Percentiles rank a stretch among this genome's conserved stretches.
Conservation (phyloP, 768 basidiomycete genomes). For the Phaeotremella skinneri region DNA sequence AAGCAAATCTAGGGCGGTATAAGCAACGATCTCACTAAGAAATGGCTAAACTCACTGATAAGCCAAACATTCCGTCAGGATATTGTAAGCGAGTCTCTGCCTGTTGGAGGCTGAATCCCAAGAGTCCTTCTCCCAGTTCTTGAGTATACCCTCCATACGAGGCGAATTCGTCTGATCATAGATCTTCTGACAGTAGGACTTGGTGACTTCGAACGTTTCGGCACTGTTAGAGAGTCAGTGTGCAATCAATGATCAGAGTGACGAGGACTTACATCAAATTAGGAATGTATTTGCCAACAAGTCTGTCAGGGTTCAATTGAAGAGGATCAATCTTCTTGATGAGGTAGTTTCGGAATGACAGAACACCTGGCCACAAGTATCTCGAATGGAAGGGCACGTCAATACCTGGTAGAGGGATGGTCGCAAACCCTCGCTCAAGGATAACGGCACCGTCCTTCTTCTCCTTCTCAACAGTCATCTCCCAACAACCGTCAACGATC, state of each 20-base stretch:
- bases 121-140: constrained; percentile 84
- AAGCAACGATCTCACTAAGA: neutral
- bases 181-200: constrained; percentile 86
- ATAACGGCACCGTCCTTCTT: constrained; percentile 81
- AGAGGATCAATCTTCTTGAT: constrained; percentile 95
- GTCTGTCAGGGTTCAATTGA: constrained; percentile 88
- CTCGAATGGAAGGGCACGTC: constrained; percentile 99
- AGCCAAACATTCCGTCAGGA: constrained; percentile 92
- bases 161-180: constrained; percentile 97
- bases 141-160: constrained; percentile 88
- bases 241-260: constrained; percentile 78
- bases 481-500: constrained; percentile 78
- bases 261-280: constrained; percentile 65
- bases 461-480: constrained; percentile 73
- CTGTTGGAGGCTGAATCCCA: constrained; percentile 81
- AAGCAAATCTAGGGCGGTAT: constrained; percentile 55
- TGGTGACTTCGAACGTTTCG: constrained; percentile 52
- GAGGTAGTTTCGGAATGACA: constrained; percentile 95
- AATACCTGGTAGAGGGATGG: constrained; percentile 91
- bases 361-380: constrained; percentile 96
- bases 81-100: constrained; percentile 90
- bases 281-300: constrained; percentile 93
- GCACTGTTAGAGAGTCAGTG: constrained; percentile 48
- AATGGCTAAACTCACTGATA: constrained; percentile 72
- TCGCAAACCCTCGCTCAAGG: constrained; percentile 94